Conservation (phyloP, 768 basidiomycete genomes). For the Heimioporus sp. region DNA sequence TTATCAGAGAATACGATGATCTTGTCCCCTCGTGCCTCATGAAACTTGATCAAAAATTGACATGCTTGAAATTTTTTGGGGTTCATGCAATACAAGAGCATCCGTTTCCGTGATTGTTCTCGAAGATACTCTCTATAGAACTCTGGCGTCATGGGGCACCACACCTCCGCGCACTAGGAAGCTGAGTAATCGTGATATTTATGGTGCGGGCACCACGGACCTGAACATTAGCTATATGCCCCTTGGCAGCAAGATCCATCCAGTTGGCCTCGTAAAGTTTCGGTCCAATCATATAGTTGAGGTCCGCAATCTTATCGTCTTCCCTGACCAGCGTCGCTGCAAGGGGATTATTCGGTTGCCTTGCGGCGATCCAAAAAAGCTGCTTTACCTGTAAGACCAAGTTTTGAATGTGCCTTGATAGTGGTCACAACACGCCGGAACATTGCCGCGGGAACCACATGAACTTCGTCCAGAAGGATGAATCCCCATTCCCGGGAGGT, state of each 20-base stretch:
- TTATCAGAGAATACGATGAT: slow-evolving; percentile 99
- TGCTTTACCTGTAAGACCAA: slow-evolving; percentile 85
- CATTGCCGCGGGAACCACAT: slow-evolving; percentile 98
- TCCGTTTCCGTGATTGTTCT: slow-evolving; percentile 89
- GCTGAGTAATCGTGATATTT: not conserved
- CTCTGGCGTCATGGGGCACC: slow-evolving; percentile 99
- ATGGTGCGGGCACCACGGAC: slow-evolving; percentile 40
- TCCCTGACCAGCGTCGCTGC: slow-evolving; percentile 96
- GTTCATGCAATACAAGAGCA: slow-evolving; percentile 99
- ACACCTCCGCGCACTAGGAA: slow-evolving; percentile 93
- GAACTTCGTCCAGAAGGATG: slow-evolving; percentile 95
- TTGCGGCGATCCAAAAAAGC: not conserved
- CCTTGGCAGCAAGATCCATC: slow-evolving; percentile 99
- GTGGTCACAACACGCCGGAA: slow-evolving; percentile 97
- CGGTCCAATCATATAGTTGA: slow-evolving; percentile 99
- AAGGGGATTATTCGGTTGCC: slow-evolving; percentile 1
- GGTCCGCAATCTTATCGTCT: slow-evolving; percentile 97
- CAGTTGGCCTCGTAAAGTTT: slow-evolving; percentile 99
- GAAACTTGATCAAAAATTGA: slow-evolving; percentile 97
- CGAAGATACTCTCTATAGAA: slow-evolving; percentile 97
- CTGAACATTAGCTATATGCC: slow-evolving; percentile 99
- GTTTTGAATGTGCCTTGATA: slow-evolving; percentile 98
- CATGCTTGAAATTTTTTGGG: slow-evolving; percentile 99
- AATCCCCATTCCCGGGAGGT: slow-evolving; percentile 99
- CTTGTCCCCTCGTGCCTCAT: slow-evolving; percentile 97